Evolutionary conservation across 1,284 basidiomycete genomes (phyloP).

Genomic region (Erythrobasidium hasegawianum): DNA sequence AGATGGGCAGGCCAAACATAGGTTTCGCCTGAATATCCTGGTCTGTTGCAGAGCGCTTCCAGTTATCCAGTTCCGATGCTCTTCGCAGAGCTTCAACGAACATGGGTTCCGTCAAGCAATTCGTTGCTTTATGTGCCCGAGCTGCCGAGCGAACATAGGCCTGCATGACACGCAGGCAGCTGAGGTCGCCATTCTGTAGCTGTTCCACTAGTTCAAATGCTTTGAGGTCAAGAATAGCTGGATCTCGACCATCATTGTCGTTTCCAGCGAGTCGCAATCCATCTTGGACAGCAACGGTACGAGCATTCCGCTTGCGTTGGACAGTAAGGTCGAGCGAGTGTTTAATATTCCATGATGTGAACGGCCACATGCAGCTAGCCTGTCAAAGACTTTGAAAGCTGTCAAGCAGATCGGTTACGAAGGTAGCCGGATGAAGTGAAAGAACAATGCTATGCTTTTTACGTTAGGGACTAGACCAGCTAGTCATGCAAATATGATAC

Average conservation of each 20-base stretch:
- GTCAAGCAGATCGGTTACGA: no score
- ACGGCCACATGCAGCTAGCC: conserved; percentile 23
- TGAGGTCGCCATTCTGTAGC: conserved; percentile 58
- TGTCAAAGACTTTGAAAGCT: no score
- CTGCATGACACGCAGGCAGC: conserved; percentile 64
- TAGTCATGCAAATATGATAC: no score
- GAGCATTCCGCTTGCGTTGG: conserved; percentile 17
- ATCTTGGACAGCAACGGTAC: conserved; percentile 6
- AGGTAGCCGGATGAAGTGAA: no score
- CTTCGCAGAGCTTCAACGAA: conserved; percentile 63
- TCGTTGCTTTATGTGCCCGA: conserved; percentile 63
- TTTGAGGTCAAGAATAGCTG: not conserved
- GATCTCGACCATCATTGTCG: conserved; percentile 5
- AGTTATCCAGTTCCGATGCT: conserved; percentile 62
- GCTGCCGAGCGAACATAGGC: conserved; percentile 67
- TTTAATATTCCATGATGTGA: conserved; percentile 13
- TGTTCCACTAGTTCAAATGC: conserved; percentile 9
- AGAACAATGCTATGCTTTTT: no score
- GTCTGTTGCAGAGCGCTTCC: conserved; percentile 62
- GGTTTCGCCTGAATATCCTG: conserved; percentile 54
- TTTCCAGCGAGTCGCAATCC: conserved; percentile 8
- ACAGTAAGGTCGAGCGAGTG: conserved; percentile 7
- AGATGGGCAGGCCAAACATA: conserved; percentile 78
- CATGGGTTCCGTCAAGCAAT: conserved; percentile 77
- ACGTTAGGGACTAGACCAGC: no score